Evolutionary conservation across 495 filamentous ascomycete genomes (phyloP), one percentile per base, ranked within the genome.

Genomic region (Xylaria cubensis): DNA sequence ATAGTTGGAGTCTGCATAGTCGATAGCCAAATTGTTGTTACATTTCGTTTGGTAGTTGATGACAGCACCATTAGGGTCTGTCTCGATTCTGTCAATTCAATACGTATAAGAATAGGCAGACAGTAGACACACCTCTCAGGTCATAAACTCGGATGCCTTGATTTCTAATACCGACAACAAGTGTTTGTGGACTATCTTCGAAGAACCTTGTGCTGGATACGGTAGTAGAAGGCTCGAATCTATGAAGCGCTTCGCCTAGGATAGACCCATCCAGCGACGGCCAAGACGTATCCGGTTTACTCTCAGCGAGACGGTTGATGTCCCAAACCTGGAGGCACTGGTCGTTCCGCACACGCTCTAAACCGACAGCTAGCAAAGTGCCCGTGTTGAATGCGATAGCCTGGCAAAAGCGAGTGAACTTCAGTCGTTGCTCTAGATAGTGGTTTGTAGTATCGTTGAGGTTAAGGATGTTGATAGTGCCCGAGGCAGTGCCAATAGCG

Each of bases 271-370:
- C 81, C 15, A 77, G 70, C 24, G 81, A 79, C 56, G 84, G 81
- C 72, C 85, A 83, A 4, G 76, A 58, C 39, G 72, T 39, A 12
- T 77, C 71, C 21, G 77, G 61, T 72, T 87, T 83, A 72, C 83
- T 81, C 9, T 83, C 78, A 19, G 89, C 81, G 24, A 91, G 82
- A 51, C 90, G 90, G 73, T 90, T 92, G 64, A 97, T 86, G 80
- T 99, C 97, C 91, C 95, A 99, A 39, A 98, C 91, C 76, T 97
- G 94, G 55, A 99, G 85, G 76, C 94, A 97, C 71, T 92, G 91
- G 80, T 98, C 96, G 80, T 95, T 97, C 5, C 97, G 90, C 41
- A 97, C 94, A 72, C 93, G 88, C 75, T 99, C 97, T 51, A 98
- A 84, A 17, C 94, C 96, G 19, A 94, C 92, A 21, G 96, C 96